These are phyloP conservation scores for Hypoxylon sp. DNA, from an alignment of 2,329 filamentous ascomycete species.

Conservation along the genomic window DNA sequence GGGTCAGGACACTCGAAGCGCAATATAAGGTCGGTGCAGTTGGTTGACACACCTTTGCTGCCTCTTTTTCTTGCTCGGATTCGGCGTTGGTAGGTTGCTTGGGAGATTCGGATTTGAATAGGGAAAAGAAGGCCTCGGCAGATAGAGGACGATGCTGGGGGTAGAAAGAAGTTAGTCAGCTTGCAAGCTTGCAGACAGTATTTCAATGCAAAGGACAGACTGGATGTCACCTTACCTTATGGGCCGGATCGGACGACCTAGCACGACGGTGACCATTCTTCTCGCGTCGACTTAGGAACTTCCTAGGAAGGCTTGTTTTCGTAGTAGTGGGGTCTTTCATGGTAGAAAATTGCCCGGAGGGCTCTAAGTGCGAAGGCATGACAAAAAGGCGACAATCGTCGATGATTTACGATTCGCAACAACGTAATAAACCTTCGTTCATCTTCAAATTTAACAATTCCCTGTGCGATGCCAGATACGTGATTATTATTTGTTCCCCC, in stretches of 20 bases:
- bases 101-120: slow-evolving; percentile 70
- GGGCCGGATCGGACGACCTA: slow-evolving; percentile 63
- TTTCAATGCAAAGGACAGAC: slow-evolving; percentile 16
- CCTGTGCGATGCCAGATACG: slow-evolving; percentile 1
- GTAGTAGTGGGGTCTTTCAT: slow-evolving; percentile 56
- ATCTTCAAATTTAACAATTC: slow-evolving; percentile 22
- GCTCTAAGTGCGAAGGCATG: slow-evolving; percentile 3
- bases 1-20: slow-evolving; percentile 9
- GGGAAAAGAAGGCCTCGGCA: slow-evolving; percentile 66
- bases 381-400: slow-evolving; percentile 17
- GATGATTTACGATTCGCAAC: slow-evolving; percentile 27
- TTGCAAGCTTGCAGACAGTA: slow-evolving; percentile 1
- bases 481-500: slow-evolving; percentile 3
- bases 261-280: slow-evolving; percentile 66
- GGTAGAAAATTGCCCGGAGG: slow-evolving; percentile 26
- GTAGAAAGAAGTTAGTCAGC: slow-evolving; percentile 17
- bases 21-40: neutral
- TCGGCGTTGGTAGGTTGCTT: slow-evolving; percentile 62
- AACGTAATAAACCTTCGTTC: slow-evolving; percentile 17
- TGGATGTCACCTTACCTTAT: slow-evolving; percentile 55
- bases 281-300: slow-evolving; percentile 76
- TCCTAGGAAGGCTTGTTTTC: slow-evolving; percentile 60
- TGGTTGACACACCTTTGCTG: slow-evolving; percentile 49
- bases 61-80: slow-evolving; percentile 57
- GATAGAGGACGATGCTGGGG: slow-evolving; percentile 61